Evolutionary conservation across 805 yeast genomes (phyloP), one percentile per base, ranked within the genome.

Genomic region (Lachancea fermentati): DNA sequence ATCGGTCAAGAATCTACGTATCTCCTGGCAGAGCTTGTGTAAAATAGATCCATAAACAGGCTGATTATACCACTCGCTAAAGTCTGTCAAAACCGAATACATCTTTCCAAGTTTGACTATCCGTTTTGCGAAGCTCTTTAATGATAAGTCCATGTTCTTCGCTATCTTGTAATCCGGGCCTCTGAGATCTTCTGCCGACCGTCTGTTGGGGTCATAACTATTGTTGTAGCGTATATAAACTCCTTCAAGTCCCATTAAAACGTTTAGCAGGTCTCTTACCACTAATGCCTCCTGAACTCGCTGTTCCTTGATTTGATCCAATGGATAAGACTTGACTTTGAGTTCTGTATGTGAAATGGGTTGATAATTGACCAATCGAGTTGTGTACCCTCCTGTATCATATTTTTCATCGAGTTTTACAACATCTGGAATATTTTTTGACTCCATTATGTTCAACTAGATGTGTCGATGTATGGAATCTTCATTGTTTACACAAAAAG

Each of bases 221-320:
- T 77, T 82, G 24, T 80, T 72, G 55, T 73, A 86, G 32, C 88
- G 67, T 26, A 91, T 76, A 54, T 83, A 86, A 15, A 70, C 68
- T 0, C 97, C 97, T 58, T 88, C 95, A 19, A 72, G 61, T 0
- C 94, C 94, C 24, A 79, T 50, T 11, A 93, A 57, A 1, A 85
- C 81, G 50, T 72, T 73, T 15, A 87, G 52, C 7, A 88, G 56
- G 57, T 91, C 98, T 43, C 75, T 70, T 12, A 83, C 67, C 1
- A 93, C 71, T 18, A 80, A 68, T 0, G 85, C 80, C 56, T 88
- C 95, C 56, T 87, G 95, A 3, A 72, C 70, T 35, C 73, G 67
- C 3, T 70, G 55, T 24, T 73, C 75, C n/a, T 53, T 55, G 30
- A 72, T 56, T 38, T 66, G 73, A 35, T 68, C 68, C 25, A 79